Evolutionary conservation across 352 stramenopile species (phyloP).

Genomic region (Phytophthora aleatoria): DNA sequence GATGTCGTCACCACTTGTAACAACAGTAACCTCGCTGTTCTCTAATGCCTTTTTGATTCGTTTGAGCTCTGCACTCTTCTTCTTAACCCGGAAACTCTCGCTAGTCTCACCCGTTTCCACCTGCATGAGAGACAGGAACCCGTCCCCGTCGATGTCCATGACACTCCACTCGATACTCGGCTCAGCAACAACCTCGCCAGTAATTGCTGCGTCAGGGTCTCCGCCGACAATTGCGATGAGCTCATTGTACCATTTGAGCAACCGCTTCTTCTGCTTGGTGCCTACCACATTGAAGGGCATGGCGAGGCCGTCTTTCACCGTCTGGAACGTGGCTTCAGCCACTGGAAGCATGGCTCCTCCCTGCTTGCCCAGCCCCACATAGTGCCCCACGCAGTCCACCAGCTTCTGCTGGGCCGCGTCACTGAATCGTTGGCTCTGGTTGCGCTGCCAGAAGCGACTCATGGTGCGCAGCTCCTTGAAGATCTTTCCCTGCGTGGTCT

Average conservation of each 20-base stretch:
- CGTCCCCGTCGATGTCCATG: slow-evolving; percentile 74
- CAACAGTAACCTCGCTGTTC: slow-evolving; percentile 53
- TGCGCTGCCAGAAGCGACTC: slow-evolving; percentile 78
- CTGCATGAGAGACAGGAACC: slow-evolving; percentile 75
- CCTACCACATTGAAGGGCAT: slow-evolving; percentile 87
- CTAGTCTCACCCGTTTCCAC: slow-evolving; percentile 67
- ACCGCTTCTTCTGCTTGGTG: slow-evolving; percentile 81
- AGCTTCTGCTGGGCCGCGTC: slow-evolving; percentile 83
- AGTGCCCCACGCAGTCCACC: slow-evolving; percentile 68
- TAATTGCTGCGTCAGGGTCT: slow-evolving; percentile 42
- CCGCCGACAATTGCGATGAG: slow-evolving; percentile 60
- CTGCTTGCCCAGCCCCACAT: slow-evolving; percentile 70
- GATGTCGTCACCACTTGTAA: slow-evolving; percentile 59
- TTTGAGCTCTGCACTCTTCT: slow-evolving; percentile 73
- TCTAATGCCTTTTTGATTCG: slow-evolving; percentile 74
- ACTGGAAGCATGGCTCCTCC: slow-evolving; percentile 48
- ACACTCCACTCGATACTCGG: slow-evolving; percentile 60
- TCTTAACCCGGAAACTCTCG: slow-evolving; percentile 70
- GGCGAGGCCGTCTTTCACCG: slow-evolving; percentile 78
- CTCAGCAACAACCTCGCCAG: slow-evolving; percentile 18
- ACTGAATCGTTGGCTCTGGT: slow-evolving; percentile 79
- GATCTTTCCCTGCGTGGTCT: slow-evolving; percentile 53
- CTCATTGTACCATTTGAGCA: slow-evolving; percentile 89
- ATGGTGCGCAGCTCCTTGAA: slow-evolving; percentile 77
- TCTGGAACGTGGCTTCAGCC: slow-evolving; percentile 62